Conservation (phyloP, 2,329 filamentous ascomycete species). For the Cordyceps farinosa region DNA sequence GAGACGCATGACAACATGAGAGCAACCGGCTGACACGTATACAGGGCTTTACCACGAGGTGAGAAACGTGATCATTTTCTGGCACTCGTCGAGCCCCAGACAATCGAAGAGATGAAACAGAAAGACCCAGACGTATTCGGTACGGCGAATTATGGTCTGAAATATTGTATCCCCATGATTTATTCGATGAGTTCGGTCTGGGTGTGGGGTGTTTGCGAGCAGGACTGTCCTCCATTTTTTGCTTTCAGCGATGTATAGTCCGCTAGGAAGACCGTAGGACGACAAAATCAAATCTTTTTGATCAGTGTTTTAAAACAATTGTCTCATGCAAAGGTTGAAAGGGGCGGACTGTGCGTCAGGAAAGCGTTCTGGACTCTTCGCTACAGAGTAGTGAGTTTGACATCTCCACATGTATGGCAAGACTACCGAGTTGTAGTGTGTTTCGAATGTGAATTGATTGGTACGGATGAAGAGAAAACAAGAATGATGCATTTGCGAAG, state of each 20-base stretch:
- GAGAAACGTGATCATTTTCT: slow-evolving; percentile 48
- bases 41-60: slow-evolving; percentile 29
- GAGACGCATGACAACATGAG: background rate
- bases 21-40: background rate
- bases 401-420: background rate
- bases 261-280: background rate
- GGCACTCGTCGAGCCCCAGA: slow-evolving; percentile 53
- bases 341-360: background rate
- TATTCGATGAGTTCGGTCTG: slow-evolving; percentile 38
- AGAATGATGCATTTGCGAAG: background rate
- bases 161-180: slow-evolving; percentile 31
- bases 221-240: slow-evolving; percentile 33
- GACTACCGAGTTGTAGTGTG: background rate
- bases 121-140: slow-evolving; percentile 33
- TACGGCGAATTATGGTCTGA: slow-evolving; percentile 35
- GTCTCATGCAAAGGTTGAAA: background rate
- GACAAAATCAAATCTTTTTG: background rate
- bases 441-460: too few relatives aligned
- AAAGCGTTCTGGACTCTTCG: background rate
- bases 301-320: background rate
- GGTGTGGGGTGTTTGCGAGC: slow-evolving; percentile 35
- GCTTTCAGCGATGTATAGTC: slow-evolving; percentile 35
- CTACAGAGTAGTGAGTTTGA: background rate
- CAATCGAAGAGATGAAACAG: slow-evolving; percentile 44
- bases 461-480: background rate